A percentile compares a stretch with the other conserved stretches of the same genome.
phyloP scores from a whole-genome alignment of 192 early-diverging fungal species.

The Dimargaris cristalligena region DNA sequence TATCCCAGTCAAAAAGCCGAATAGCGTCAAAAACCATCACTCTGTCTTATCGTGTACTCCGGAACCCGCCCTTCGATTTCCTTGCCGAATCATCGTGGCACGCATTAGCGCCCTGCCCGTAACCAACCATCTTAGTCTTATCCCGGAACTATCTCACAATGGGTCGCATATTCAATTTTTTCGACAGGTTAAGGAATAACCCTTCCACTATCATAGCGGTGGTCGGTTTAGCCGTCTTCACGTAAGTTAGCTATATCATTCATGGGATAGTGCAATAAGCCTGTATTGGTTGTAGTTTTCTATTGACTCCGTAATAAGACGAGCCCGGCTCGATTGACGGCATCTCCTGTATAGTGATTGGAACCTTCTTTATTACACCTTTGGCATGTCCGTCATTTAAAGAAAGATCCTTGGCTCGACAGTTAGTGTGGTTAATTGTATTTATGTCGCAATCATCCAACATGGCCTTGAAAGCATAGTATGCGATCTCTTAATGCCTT shows the following conservation, averaged over 20 bases:
- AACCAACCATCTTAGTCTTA: too few species aligned
- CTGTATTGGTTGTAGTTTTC: background rate
- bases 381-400: background rate
- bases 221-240: slow-evolving; percentile 45
- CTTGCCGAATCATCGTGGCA: too few species aligned
- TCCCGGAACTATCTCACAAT: too few species aligned
- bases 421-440: background rate
- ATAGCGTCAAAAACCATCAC: too few species aligned
- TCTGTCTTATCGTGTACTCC: too few species aligned
- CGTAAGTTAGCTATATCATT: slow-evolving; percentile 21
- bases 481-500: slow-evolving; percentile 10
- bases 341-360: background rate
- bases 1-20: too few species aligned
- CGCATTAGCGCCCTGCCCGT: too few species aligned
- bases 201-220: slow-evolving; percentile 24
- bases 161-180: too few species aligned
- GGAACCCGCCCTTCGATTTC: too few species aligned
- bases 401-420: background rate
- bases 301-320: background rate
- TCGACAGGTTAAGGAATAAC: background rate
- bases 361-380: background rate
- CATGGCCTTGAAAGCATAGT: background rate
- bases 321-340: background rate
- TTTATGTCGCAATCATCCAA: background rate
- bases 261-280: background rate